phyloP scores from a whole-genome alignment of 192 early-diverging fungal species.

The Coemansia brasiliensis region DNA sequence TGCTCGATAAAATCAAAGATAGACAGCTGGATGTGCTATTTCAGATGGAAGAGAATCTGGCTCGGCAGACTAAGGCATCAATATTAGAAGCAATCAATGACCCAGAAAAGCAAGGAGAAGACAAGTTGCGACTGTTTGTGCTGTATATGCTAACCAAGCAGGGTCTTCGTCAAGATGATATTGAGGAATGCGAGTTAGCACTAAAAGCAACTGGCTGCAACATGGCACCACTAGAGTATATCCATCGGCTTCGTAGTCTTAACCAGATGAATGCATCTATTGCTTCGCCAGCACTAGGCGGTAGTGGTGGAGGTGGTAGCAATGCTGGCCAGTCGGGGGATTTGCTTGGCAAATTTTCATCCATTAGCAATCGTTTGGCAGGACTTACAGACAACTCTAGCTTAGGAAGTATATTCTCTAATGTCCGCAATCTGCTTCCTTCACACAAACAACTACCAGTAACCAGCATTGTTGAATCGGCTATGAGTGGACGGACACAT shows the following conservation, averaged over 20 bases:
- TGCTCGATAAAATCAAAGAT: slow-evolving; percentile 88
- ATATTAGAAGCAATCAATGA: slow-evolving; percentile 85
- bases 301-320: slow-evolving; percentile 2
- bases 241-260: slow-evolving; percentile 65
- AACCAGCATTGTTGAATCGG: slow-evolving; percentile 79
- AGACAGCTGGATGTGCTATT: slow-evolving; percentile 93
- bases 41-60: slow-evolving; percentile 88
- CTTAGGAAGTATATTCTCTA: slow-evolving; percentile 74
- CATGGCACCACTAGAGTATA: slow-evolving; percentile 74
- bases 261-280: slow-evolving; percentile 39
- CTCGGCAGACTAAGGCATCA: slow-evolving; percentile 70
- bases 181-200: slow-evolving; percentile 81
- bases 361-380: slow-evolving; percentile 69
- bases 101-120: slow-evolving; percentile 75
- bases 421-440: slow-evolving; percentile 94
- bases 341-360: slow-evolving; percentile 63
- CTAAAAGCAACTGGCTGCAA: slow-evolving; percentile 73
- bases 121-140: slow-evolving; percentile 89
- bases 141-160: slow-evolving; percentile 80
- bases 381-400: slow-evolving; percentile 72
- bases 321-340: slow-evolving; percentile 22
- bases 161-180: slow-evolving; percentile 76
- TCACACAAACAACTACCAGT: slow-evolving; percentile 85
- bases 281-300: slow-evolving; percentile 15
- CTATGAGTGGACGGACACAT: slow-evolving; percentile 69